phyloP scores from a whole-genome alignment of 75 land plant genomes.

The Larix kaempferi region DNA sequence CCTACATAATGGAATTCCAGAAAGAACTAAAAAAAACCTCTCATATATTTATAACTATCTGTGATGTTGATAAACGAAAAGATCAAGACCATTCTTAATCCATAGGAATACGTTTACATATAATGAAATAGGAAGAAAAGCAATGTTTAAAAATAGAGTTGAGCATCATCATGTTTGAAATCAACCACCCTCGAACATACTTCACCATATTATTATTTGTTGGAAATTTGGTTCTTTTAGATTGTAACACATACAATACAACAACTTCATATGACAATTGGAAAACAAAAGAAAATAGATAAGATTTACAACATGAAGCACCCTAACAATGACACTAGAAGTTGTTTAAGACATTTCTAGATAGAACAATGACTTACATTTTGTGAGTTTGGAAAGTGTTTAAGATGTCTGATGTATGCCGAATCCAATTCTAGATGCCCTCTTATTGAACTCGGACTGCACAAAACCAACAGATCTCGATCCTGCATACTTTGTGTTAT shows the following conservation, averaged over 20 bases:
- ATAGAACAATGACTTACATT: conserved; percentile 41
- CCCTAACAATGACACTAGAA: neutral
- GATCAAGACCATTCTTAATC: neutral
- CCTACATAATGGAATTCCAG: too few relatives aligned
- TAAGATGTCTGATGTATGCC: too few relatives aligned
- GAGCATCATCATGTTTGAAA: neutral
- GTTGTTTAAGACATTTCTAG: neutral
- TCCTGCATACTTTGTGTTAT: too few relatives aligned
- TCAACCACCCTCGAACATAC: too few relatives aligned
- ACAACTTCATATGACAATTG: neutral
- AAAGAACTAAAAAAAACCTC: too few relatives aligned
- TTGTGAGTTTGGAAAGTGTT: too few relatives aligned
- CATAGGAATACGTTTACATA: neutral
- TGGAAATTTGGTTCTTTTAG: neutral
- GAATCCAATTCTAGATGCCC: too few relatives aligned
- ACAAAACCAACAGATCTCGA: too few relatives aligned
- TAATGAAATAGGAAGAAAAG: neutral
- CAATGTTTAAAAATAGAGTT: neutral
- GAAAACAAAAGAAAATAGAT: too few relatives aligned
- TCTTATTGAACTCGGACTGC: too few relatives aligned
- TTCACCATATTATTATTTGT: too few relatives aligned
- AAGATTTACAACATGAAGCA: neutral
- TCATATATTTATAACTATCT: too few relatives aligned
- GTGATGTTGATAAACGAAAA: neutral
- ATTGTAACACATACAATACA: neutral